Base-by-base conservation (phyloP, 495 filamentous ascomycete genomes). In the Hypoxylon perforatum region DNA sequence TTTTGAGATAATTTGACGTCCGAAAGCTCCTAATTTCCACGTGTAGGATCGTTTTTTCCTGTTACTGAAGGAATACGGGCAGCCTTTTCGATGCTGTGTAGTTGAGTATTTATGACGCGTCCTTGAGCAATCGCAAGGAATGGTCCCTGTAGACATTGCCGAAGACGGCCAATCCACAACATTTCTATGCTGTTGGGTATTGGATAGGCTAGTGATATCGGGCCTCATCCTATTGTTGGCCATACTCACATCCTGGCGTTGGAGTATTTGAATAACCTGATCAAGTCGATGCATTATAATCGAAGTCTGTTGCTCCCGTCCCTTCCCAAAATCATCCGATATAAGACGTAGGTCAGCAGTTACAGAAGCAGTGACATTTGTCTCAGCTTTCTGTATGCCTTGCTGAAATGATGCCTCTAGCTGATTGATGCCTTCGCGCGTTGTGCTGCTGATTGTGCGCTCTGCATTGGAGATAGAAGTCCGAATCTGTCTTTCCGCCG, bases 111-210 rank as follows among this genome's bases (percentile, higher is more conserved):
- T n/a, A 5, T 25, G 49, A 4, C 30, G 30, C 42, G 21, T 19
- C 28, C 3, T 25, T 1, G 61, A 46, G 30, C 61, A 64, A 17
- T 51, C 35, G 25, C 61, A 64, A 17, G 53, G 12, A 2, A 50
- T 4, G 17, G 3, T 38, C 11, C 4, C 7, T 22, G 9, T 23
- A 17, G 28, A 10, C 15, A 50, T 42, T 5, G 15, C 18, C 28
- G 52, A 53, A 44, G 44, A 28, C 19, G 10, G 8, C 10, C 4
- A 33, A 1, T 23, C n/a, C 1, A 1, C 15, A 12, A 18, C 1
- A 8, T 14, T 39, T 17, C 17, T 12, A 33, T 50, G 11, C 21
- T 17, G 25, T 7, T 8, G 0, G 9, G 3, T 2, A 11, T 33
- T 17, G 17, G 6, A 12, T 4, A 12, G 21, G n/a, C 9, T 42